phyloP scores from a whole-genome alignment of 163 green algal species.

The Chlamydomonas reinhardtii region DNA sequence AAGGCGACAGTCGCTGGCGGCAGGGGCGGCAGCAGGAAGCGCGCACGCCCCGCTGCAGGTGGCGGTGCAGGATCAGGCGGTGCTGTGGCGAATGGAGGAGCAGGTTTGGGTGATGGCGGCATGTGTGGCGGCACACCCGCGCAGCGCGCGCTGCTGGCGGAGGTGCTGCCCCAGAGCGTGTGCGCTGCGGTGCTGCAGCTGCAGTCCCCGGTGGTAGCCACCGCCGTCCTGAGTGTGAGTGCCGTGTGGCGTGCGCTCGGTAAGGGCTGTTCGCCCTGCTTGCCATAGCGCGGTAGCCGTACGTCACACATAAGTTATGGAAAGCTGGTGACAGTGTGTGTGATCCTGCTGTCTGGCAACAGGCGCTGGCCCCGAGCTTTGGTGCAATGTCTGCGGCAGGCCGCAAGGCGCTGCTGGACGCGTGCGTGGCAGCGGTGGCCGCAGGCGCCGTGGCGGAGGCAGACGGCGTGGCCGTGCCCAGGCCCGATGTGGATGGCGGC shows the following conservation, averaged over 20 bases:
- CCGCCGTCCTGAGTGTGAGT: constrained; percentile 11
- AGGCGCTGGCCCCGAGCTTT: constrained; percentile 19
- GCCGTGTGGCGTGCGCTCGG: no score
- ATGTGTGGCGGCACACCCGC: neutral
- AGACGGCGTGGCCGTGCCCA: no score
- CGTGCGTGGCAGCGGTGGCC: neutral
- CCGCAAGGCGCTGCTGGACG: constrained; percentile 41
- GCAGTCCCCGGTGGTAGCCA: neutral
- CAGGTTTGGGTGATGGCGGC: neutral
- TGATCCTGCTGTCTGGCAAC: neutral
- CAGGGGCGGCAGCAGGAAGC: neutral
- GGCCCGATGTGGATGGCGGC: no score
- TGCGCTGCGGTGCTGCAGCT: neutral
- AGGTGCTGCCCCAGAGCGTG: constrained; percentile 17
- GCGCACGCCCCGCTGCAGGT: no score
- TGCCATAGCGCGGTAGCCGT: no score
- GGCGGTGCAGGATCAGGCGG: neutral
- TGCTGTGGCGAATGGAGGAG: neutral
- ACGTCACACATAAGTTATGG: no score
- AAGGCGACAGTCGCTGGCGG: neutral
- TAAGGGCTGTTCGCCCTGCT: no score
- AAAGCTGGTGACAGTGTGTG: no score
- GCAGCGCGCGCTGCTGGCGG: neutral
- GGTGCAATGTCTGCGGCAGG: neutral
- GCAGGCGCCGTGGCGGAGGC: no score